Evolutionary conservation across 1,139 yeast genomes (phyloP).

Genomic region (Lodderomyces parapsilosis): DNA sequence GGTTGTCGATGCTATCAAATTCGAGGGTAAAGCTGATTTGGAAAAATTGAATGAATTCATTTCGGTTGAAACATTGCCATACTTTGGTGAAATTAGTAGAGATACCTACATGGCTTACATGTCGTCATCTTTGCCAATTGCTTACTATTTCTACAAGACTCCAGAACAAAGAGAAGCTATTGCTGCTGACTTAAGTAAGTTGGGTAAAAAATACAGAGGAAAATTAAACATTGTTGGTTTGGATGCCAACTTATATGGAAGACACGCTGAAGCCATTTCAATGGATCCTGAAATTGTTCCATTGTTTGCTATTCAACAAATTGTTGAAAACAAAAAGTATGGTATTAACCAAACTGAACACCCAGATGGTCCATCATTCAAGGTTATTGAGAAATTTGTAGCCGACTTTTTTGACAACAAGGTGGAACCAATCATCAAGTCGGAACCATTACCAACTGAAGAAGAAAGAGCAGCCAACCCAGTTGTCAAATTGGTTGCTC

Average conservation of each 20-base stretch:
- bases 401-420: slow-evolving; percentile 63
- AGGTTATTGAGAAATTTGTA: slow-evolving; percentile 58
- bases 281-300: slow-evolving; percentile 83
- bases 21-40: slow-evolving; percentile 18
- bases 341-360: slow-evolving; percentile 53
- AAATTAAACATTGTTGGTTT: slow-evolving; percentile 83
- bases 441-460: slow-evolving; percentile 75
- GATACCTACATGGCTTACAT: slow-evolving; percentile 76
- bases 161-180: slow-evolving; percentile 65
- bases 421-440: slow-evolving; percentile 72
- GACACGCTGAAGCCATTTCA: slow-evolving; percentile 86
- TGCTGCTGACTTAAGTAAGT: slow-evolving; percentile 50
- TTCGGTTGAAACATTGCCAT: slow-evolving; percentile 72
- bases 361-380: slow-evolving; percentile 42
- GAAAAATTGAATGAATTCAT: slow-evolving; percentile 55
- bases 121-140: slow-evolving; percentile 72
- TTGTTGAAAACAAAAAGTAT: slow-evolving; percentile 66
- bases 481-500: slow-evolving; percentile 80
- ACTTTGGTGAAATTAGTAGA: slow-evolving; percentile 88
- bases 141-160: slow-evolving; percentile 79
- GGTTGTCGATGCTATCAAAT: slow-evolving; percentile 31
- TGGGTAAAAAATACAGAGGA: slow-evolving; percentile 79
- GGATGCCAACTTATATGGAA: slow-evolving; percentile 78
- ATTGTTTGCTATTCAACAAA: slow-evolving; percentile 83
- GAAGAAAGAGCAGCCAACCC: slow-evolving; percentile 68